phyloP scores from a whole-genome alignment of 2,329 filamentous ascomycete genomes.

The Balansia obtecta region DNA sequence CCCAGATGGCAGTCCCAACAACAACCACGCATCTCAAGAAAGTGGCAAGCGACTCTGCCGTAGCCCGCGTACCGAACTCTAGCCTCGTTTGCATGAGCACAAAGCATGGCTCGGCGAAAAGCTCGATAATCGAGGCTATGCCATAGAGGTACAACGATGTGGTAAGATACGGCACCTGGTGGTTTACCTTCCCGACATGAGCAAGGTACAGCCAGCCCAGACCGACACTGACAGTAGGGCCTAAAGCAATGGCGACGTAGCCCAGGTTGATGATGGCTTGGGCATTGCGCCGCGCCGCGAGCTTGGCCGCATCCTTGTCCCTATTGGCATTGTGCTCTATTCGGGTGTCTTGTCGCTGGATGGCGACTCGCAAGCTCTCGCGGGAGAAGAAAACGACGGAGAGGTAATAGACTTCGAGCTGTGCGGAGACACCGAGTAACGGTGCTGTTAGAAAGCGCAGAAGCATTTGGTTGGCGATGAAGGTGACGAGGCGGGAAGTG shows the following conservation, averaged over 20 bases:
- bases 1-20: slow-evolving; percentile 57
- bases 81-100: slow-evolving; percentile 74
- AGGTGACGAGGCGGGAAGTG: slow-evolving; percentile 76
- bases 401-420: slow-evolving; percentile 86
- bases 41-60: slow-evolving; percentile 73
- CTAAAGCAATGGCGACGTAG: slow-evolving; percentile 63
- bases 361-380: slow-evolving; percentile 80
- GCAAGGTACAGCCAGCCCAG: slow-evolving; percentile 58
- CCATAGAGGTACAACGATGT: slow-evolving; percentile 42
- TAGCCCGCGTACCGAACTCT: slow-evolving; percentile 66
- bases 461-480: slow-evolving; percentile 81
- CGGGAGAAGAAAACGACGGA: slow-evolving; percentile 90
- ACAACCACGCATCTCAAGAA: slow-evolving; percentile 65
- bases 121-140: slow-evolving; percentile 52
- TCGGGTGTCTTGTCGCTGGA: slow-evolving; percentile 56
- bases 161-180: slow-evolving; percentile 51
- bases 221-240: slow-evolving; percentile 47
- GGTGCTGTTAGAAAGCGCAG: slow-evolving; percentile 78
- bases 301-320: slow-evolving; percentile 2
- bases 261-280: slow-evolving; percentile 84
- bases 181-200: slow-evolving; percentile 31
- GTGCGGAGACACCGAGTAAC: slow-evolving; percentile 72
- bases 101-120: slow-evolving; percentile 80
- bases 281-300: slow-evolving; percentile 24
- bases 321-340: slow-evolving; percentile 1